These are phyloP conservation scores for Musa itinerans DNA, from an alignment of 176 grass and related monocot genomes.

Conservation along the genomic window DNA sequence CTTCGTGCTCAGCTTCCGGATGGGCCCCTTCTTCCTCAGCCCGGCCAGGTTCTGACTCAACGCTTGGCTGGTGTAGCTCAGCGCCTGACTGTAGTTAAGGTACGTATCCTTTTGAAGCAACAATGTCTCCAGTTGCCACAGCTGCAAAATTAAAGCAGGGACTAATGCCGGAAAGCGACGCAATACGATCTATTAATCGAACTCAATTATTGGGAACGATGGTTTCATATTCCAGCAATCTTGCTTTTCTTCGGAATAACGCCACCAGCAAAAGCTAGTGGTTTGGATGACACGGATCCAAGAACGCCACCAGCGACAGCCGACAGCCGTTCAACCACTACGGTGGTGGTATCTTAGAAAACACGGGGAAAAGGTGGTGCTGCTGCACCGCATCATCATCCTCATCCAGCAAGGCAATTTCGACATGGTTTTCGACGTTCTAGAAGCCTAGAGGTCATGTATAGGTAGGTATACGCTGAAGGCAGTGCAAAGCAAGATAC, in stretches of 20 bases:
- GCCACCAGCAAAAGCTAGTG: neutral
- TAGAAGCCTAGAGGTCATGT: neutral
- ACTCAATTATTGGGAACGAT: too few species aligned
- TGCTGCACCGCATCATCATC: too few species aligned
- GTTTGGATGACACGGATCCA: neutral
- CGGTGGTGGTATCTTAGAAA: neutral
- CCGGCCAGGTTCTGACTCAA: conserved; percentile 79
- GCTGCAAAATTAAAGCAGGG: conserved; percentile 16
- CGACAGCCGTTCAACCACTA: conserved; percentile 37
- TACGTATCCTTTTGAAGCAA: conserved; percentile 94
- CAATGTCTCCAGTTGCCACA: conserved; percentile 96
- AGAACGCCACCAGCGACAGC: neutral
- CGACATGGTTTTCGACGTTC: neutral
- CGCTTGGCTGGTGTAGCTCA: conserved; percentile 92
- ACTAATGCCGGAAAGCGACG: too few species aligned
- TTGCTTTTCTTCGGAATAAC: too few species aligned
- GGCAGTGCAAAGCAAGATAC: too few species aligned
- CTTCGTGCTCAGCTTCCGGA: conserved; percentile 63
- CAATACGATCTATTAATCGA: too few species aligned
- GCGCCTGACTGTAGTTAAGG: conserved; percentile 81
- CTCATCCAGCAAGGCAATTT: too few species aligned
- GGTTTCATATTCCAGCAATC: too few species aligned
- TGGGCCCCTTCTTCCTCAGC: conserved; percentile 50
- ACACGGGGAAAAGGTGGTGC: neutral
- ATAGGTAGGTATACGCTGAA: neutral